Evolutionary conservation across 1,284 basidiomycete species (phyloP).

Genomic region (Gymnopus androsaceus): DNA sequence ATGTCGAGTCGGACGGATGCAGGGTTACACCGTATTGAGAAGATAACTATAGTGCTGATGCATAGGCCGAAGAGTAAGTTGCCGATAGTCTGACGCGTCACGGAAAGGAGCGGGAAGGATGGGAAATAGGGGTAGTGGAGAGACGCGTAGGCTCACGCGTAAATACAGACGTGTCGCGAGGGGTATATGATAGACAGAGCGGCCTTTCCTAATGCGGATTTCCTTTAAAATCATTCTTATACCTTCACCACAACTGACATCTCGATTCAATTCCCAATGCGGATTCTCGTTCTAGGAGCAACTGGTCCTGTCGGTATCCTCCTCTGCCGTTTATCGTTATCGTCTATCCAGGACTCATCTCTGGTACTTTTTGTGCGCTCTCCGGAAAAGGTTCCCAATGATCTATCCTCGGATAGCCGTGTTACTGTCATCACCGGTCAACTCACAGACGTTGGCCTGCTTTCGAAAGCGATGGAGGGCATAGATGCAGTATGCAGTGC

Average conservation of each 20-base stretch:
- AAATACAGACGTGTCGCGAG: constrained; percentile 2
- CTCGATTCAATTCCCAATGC: constrained; percentile 28
- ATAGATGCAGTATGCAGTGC: constrained; percentile 66
- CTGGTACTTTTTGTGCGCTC: constrained; percentile 63
- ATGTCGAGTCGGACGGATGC: too few relatives aligned
- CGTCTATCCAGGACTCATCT: constrained; percentile 40
- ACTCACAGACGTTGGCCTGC: constrained; percentile 50
- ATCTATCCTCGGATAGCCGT: constrained; percentile 43
- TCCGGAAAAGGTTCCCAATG: constrained; percentile 59
- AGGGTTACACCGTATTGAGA: too few relatives aligned
- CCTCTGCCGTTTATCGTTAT: constrained; percentile 55
- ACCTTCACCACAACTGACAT: not conserved
- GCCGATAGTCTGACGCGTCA: too few relatives aligned
- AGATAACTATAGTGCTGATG: too few relatives aligned
- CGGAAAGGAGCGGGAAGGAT: constrained; percentile 55
- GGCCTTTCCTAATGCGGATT: not conserved
- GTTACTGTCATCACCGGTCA: constrained; percentile 56
- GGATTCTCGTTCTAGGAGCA: constrained; percentile 51
- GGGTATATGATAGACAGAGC: not conserved
- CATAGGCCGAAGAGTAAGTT: too few relatives aligned
- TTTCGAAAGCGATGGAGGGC: constrained; percentile 54
- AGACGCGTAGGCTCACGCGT: constrained; percentile 3
- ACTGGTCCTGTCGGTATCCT: constrained; percentile 61
- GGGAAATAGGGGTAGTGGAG: constrained; percentile 44
- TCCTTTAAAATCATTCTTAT: not conserved